Evolutionary conservation across 1,139 yeast genomes (phyloP), one percentile per base, ranked within the genome.

Genomic region (Protomyces pachydermus): DNA sequence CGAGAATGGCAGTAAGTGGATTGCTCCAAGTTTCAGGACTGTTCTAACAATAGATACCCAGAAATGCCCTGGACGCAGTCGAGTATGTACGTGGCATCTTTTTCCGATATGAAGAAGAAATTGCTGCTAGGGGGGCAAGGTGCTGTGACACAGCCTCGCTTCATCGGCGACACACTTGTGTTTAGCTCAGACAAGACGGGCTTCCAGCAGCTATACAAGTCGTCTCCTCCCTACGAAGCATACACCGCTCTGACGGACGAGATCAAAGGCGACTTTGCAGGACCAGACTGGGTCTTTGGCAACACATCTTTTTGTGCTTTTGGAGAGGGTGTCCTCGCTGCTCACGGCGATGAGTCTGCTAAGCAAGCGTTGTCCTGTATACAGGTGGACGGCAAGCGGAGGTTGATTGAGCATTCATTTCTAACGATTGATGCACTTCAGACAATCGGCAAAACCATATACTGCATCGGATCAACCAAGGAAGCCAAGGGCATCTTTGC

Each of bases 1-100:
- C 53, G 54, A 4, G 53, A 58, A 46, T 58, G 62, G 62, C 48
- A 42, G 48, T 42, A 42, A 42, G 48, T 38, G 42, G 8, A 4
- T 1, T 3, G 5, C 3, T 42, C 9, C 48, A 5, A 16, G 1
- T 10, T 18, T 18, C 14, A 14, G 0, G 18, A 37, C 0, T 14
- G 3, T 2, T 18, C 48, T 42, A 18, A 42, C 48, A 1, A 16
- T 18, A 34, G 9, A 20, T 60, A 60, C 34, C 60, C 64, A 3
- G 45, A 60, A 14, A 60, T 60, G 64, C 64, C 64, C 20, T 60
- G 64, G 64, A 60, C 64, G 23, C 28, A 50, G 6, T 60, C 64
- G n/a, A 23, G 39, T 16, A 23, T 60, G 35, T 28, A 34, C 28
- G 51, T 46, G 35, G 64, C 64, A 12, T 52, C 54, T 3, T 54